Evolutionary conservation across 495 filamentous ascomycete genomes (phyloP).

Genomic region (Tuber indicum): DNA sequence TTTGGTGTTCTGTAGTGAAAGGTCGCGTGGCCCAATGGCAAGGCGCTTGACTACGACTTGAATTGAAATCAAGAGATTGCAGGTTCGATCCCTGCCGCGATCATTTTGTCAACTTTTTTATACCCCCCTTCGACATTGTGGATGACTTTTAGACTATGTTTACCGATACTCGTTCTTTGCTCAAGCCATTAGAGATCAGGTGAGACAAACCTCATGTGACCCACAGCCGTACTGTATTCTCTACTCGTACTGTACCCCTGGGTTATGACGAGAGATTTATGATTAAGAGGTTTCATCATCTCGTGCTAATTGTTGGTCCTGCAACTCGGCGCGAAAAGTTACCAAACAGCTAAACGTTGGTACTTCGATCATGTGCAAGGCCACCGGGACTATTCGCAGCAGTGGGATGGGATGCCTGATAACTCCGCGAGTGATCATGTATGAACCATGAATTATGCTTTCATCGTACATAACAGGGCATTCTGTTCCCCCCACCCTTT

Average conservation of each 20-base stretch:
- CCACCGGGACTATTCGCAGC: neutral
- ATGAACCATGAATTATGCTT: conserved; percentile 1
- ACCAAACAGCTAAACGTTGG: neutral
- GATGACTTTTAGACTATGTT: neutral
- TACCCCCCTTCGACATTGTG: neutral
- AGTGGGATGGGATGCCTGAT: neutral
- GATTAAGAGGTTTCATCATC: neutral
- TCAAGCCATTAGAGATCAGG: neutral
- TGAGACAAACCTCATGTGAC: neutral
- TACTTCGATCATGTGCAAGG: neutral
- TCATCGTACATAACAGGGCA: neutral
- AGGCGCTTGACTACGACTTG: conserved; percentile 63
- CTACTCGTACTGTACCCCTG: neutral
- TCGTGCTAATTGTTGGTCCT: neutral
- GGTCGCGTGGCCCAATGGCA: conserved; percentile 58
- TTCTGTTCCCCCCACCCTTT: neutral
- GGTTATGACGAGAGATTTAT: neutral
- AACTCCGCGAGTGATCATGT: neutral
- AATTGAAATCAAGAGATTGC: conserved; percentile 34
- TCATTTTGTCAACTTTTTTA: conserved; percentile 9
- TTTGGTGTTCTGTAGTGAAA: neutral
- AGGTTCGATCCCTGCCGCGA: conserved; percentile 40
- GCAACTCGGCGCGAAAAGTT: neutral
- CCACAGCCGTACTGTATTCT: neutral
- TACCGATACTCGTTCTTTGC: neutral